Evolutionary conservation across 2,329 filamentous ascomycete species (phyloP).

Genomic region (Ascomycota sp.): DNA sequence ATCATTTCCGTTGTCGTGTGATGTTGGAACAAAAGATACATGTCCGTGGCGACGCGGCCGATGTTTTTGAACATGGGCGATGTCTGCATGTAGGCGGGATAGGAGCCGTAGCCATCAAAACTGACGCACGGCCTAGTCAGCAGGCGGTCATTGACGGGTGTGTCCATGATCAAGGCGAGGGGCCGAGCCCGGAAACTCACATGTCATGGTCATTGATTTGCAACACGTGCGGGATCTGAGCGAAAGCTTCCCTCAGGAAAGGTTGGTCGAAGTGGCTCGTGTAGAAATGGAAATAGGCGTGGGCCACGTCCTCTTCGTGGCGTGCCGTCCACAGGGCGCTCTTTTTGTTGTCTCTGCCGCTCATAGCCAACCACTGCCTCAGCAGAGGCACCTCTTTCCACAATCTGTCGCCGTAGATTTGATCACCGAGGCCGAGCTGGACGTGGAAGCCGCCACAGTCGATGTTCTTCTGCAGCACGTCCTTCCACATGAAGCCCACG

Average conservation of each 20-base stretch:
- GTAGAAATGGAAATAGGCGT: slow-evolving; percentile 98
- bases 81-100: slow-evolving; percentile 94
- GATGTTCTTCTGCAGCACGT: slow-evolving; percentile 88
- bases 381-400: slow-evolving; percentile 91
- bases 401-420: slow-evolving; percentile 83
- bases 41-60: slow-evolving; percentile 80
- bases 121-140: slow-evolving; percentile 19
- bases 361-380: slow-evolving; percentile 86
- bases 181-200: slow-evolving; percentile 30
- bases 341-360: slow-evolving; percentile 79
- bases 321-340: slow-evolving; percentile 79
- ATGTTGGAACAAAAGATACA: slow-evolving; percentile 96
- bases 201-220: slow-evolving; percentile 96
- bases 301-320: slow-evolving; percentile 83
- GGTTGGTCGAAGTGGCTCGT: slow-evolving; percentile 96
- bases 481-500: slow-evolving; percentile 94
- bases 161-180: too few relatives aligned
- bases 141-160: not conserved
- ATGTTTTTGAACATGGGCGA: slow-evolving; percentile 98
- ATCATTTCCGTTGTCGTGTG: slow-evolving; percentile 89
- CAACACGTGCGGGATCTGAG: slow-evolving; percentile 83
- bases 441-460: slow-evolving; percentile 92
- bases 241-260: slow-evolving; percentile 81
- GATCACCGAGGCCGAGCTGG: slow-evolving; percentile 75
- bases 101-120: slow-evolving; percentile 92